Percentiles rank a stretch among this genome's conserved stretches.
phyloP scores from a whole-genome alignment of 495 filamentous ascomycete genomes.

The Saxophila tyrrhenica region DNA sequence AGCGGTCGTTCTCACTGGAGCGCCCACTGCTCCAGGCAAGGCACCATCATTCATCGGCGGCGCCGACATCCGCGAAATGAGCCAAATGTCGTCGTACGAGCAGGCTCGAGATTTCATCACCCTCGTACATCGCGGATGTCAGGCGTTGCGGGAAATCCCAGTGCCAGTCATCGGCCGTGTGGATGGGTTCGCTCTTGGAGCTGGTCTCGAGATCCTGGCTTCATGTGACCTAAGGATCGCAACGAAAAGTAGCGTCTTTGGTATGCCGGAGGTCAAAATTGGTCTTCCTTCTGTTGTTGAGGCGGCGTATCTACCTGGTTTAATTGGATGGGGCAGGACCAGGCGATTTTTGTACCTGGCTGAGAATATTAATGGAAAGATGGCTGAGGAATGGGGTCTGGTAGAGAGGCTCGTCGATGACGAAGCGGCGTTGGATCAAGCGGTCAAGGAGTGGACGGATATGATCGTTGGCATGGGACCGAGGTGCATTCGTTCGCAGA shows the following conservation, averaged over 20 bases:
- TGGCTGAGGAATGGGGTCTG: conserved; percentile 19
- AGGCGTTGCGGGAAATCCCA: conserved; percentile 17
- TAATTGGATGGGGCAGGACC: conserved; percentile 18
- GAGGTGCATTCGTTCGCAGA: conserved; percentile 15
- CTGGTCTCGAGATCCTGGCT: conserved; percentile 19
- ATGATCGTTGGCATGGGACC: conserved; percentile 14
- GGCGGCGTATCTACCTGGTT: conserved; percentile 16
- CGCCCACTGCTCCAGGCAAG: conserved; percentile 3
- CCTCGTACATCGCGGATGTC: conserved; percentile 10
- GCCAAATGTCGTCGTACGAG: conserved; percentile 3
- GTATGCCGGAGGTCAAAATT: conserved; percentile 20
- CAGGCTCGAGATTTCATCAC: conserved; percentile 15
- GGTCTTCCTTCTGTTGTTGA: conserved; percentile 20
- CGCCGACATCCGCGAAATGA: conserved; percentile 16
- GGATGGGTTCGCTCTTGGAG: conserved; percentile 17
- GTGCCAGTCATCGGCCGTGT: conserved; percentile 18
- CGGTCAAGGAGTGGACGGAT: conserved; percentile 7
- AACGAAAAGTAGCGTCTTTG: conserved; percentile 12
- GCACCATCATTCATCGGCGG: conserved; percentile 16
- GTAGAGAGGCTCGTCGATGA: conserved; percentile 13
- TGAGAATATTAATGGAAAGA: conserved; percentile 13
- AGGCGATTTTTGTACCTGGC: conserved; percentile 18
- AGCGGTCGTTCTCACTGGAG: conserved; percentile 15
- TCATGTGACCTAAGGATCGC: conserved; percentile 18
- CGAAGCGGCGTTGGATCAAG: conserved; percentile 7